Evolutionary conservation across 2,329 filamentous ascomycete genomes (phyloP).

Genomic region (Talaromyces sp.): DNA sequence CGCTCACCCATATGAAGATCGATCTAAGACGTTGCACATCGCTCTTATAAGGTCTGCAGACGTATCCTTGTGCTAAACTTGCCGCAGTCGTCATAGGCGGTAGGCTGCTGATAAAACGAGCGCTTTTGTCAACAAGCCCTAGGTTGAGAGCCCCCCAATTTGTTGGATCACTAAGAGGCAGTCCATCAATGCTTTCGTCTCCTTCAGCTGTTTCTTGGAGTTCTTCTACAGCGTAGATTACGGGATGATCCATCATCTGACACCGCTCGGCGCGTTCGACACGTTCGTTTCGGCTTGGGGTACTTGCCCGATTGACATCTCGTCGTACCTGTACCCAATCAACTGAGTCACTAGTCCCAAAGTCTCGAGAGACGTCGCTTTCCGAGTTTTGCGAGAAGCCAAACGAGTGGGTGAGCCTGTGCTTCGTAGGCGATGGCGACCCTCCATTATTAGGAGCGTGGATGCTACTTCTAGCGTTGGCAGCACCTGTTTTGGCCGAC

Average conservation of each 20-base stretch:
- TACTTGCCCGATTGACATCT: conserved; percentile 93
- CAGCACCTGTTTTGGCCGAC: conserved; percentile 87
- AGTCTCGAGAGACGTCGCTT: conserved; percentile 60
- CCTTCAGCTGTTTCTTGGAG: conserved; percentile 80
- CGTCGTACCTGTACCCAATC: conserved; percentile 98
- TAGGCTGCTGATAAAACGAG: conserved; percentile 78
- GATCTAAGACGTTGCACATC: conserved; percentile 88
- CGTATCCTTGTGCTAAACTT: conserved; percentile 80
- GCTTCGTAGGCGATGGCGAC: conserved; percentile 45
- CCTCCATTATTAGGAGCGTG: conserved; percentile 53
- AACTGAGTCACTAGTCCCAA: conserved; percentile 47
- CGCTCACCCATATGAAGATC: conserved; percentile 97
- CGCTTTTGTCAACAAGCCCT: conserved; percentile 88
- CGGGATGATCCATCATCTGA: conserved; percentile 88
- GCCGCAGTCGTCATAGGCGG: conserved; percentile 77
- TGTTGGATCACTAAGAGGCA: conserved; percentile 73
- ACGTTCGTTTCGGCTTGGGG: conserved; percentile 80
- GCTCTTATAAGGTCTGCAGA: conserved; percentile 89
- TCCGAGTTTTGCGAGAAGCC: conserved; percentile 29
- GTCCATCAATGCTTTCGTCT: conserved; percentile 80
- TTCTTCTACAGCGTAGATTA: conserved; percentile 84
- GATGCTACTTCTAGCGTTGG: conserved; percentile 80
- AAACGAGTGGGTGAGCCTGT: conserved; percentile 42
- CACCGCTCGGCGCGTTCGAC: conserved; percentile 81
- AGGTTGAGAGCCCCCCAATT: conserved; percentile 79